Conservation (phyloP, 768 basidiomycete genomes). For the Lyophyllum decastes region DNA sequence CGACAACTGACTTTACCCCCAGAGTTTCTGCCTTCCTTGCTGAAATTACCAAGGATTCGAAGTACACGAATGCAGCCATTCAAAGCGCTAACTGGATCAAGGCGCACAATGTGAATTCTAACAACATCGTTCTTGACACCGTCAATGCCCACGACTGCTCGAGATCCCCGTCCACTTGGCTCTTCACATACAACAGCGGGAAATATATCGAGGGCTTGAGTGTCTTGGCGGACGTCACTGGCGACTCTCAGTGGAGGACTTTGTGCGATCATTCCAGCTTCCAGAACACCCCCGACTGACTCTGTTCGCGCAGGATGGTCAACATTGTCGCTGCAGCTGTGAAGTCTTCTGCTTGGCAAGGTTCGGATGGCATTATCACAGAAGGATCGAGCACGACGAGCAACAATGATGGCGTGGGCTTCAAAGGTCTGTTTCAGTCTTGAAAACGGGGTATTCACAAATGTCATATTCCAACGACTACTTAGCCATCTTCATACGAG, state of each 20-base stretch:
- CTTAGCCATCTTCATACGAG: conserved; percentile 47
- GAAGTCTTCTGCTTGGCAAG: conserved; percentile 48
- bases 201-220: conserved; percentile 55
- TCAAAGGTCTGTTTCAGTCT: conserved; percentile 41
- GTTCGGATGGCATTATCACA: conserved; percentile 50
- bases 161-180: conserved; percentile 42
- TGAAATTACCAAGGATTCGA: conserved; percentile 42
- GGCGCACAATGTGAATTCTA: conserved; percentile 40
- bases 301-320: conserved; percentile 28
- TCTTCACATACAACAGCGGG: conserved; percentile 58
- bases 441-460: neutral
- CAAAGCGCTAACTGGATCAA: conserved; percentile 50
- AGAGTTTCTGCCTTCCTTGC: conserved; percentile 54
- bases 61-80: conserved; percentile 48
- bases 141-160: conserved; percentile 48
- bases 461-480: neutral
- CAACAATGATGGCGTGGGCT: conserved; percentile 51
- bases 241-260: conserved; percentile 39
- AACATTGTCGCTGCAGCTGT: conserved; percentile 39
- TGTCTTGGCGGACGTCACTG: conserved; percentile 43
- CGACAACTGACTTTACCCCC: neutral
- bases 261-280: conserved; percentile 27
- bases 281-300: neutral
- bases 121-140: conserved; percentile 47
- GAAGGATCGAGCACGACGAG: conserved; percentile 42